Base-by-base conservation (phyloP, 495 filamentous ascomycete species). In the Rhypophila decipiens region DNA sequence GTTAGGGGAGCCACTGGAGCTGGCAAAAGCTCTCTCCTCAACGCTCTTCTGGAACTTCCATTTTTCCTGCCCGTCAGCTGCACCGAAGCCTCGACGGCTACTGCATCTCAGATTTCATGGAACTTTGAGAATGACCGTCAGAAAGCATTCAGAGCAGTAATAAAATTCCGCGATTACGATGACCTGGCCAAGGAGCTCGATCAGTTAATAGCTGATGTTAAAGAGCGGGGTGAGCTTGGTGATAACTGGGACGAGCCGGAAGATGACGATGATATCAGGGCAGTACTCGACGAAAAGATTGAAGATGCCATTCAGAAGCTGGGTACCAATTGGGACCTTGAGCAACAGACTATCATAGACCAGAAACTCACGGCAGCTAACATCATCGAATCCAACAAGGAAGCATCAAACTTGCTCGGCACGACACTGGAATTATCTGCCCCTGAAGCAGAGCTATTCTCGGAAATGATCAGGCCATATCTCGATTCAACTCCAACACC, bases 11-110 rank as follows among this genome's bases (percentile, higher is more conserved):
- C 39, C 4, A 64, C 58, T 2, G 58, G 60, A 13, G 54, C 55
- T 3, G 58, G 60, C 4, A 64, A 64, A 19, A 64, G 46, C 1
- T 55, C 61, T 0, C 15, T 52, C 0, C n/a, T 61, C 1, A 64
- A 64, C 20, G 49, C 47, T 4, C 39, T 64, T 0, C 21, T 61
- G 2, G 56, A 44, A 2, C 22, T 21, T 1, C 53, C 45, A 13
- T 53, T 57, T 11, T 41, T 64, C 4, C 43, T 64, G 1, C 56
- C 60, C 1, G 53, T 56, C 1, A 57, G 48, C 44, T 55, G 44
- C 44, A 40, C 49, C 1, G 49, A 58, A 11, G 57, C 60, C 0
- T 39, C 60, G 0, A 63, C 60, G 1, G 49, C 60, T 7, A 46
- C 46, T 2, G 51, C 42, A 4, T 60, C 54, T 44, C 37, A 43